Evolutionary conservation across 2,329 filamentous ascomycete species (phyloP).

Genomic region (Neofusicoccum laricinum): DNA sequence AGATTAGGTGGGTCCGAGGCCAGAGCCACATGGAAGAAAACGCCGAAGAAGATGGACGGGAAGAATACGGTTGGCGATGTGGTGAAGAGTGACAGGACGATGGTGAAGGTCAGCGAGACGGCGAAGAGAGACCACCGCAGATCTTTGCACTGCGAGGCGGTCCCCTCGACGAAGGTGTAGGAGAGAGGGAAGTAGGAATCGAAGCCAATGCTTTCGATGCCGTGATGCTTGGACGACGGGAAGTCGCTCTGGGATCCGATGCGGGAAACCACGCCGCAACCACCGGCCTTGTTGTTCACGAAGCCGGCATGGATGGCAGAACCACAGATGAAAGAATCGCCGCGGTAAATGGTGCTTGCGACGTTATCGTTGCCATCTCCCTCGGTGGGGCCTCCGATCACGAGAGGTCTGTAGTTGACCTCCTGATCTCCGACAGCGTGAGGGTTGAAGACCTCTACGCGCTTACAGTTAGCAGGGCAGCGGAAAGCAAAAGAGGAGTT

Average conservation of each 20-base stretch:
- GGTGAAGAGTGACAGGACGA: constrained; percentile 76
- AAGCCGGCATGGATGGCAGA: constrained; percentile 82
- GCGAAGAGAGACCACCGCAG: constrained; percentile 80
- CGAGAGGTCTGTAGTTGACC: constrained; percentile 53
- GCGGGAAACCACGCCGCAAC: constrained; percentile 76
- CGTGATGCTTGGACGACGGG: constrained; percentile 63
- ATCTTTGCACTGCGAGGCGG: constrained; percentile 69
- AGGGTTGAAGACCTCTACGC: constrained; percentile 65
- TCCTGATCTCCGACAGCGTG: constrained; percentile 71
- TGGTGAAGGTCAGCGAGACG: constrained; percentile 76
- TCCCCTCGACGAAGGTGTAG: constrained; percentile 68
- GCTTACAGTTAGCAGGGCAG: constrained; percentile 70
- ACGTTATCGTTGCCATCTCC: constrained; percentile 36
- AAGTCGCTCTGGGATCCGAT: constrained; percentile 67
- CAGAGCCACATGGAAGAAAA: constrained; percentile 88
- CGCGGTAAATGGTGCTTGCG: constrained; percentile 67
- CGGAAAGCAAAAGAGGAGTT: constrained; percentile 69
- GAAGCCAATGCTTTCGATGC: constrained; percentile 74
- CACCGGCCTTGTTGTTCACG: constrained; percentile 67
- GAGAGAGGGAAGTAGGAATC: constrained; percentile 86
- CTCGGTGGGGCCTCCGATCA: constrained; percentile 52
- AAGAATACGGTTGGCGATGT: constrained; percentile 78
- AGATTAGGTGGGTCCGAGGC: constrained; percentile 81
- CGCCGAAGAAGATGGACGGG: constrained; percentile 73
- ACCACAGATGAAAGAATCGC: constrained; percentile 84